Conservation (phyloP, 352 stramenopile genomes). For the Phytophthora niederhauseri region DNA sequence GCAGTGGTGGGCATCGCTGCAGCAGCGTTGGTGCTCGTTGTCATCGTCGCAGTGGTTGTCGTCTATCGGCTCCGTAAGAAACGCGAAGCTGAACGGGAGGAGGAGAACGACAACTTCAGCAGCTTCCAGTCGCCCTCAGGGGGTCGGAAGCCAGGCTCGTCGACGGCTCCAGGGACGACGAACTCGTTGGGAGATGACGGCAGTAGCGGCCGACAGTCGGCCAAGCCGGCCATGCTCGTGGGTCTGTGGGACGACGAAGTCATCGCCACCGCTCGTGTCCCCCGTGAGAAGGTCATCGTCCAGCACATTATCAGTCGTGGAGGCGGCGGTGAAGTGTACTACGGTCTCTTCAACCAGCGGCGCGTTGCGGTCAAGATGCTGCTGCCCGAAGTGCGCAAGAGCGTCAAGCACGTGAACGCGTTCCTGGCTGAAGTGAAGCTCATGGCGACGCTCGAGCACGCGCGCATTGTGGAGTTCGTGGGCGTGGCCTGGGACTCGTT, state of each 20-base stretch:
- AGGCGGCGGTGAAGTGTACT: constrained; percentile 35
- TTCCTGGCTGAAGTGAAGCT: constrained; percentile 49
- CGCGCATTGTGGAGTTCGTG: constrained; percentile 60
- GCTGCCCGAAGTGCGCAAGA: constrained; percentile 21
- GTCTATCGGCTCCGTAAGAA: constrained; percentile 2
- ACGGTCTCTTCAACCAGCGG: constrained; percentile 21
- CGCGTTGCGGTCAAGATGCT: constrained; percentile 37
- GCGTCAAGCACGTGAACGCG: constrained; percentile 18
- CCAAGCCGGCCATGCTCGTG: neutral
- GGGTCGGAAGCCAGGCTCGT: constrained; percentile 5
- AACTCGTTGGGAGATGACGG: constrained; percentile 1
- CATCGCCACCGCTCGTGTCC: constrained; percentile 32
- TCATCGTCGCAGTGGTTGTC: constrained; percentile 14
- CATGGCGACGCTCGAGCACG: constrained; percentile 49
- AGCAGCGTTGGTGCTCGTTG: constrained; percentile 7
- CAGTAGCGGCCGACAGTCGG: neutral
- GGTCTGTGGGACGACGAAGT: constrained; percentile 32
- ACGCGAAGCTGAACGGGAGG: neutral
- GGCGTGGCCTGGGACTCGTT: constrained; percentile 60
- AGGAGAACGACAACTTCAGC: constrained; percentile 14
- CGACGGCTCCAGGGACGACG: constrained; percentile 5
- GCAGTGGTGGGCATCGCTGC: constrained; percentile 20
- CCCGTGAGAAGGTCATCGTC: constrained; percentile 29
- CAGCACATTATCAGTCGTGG: constrained; percentile 33
- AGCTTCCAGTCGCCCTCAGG: constrained; percentile 5